Conservation (phyloP, 768 basidiomycete species). For the Amyloporia xantha region DNA sequence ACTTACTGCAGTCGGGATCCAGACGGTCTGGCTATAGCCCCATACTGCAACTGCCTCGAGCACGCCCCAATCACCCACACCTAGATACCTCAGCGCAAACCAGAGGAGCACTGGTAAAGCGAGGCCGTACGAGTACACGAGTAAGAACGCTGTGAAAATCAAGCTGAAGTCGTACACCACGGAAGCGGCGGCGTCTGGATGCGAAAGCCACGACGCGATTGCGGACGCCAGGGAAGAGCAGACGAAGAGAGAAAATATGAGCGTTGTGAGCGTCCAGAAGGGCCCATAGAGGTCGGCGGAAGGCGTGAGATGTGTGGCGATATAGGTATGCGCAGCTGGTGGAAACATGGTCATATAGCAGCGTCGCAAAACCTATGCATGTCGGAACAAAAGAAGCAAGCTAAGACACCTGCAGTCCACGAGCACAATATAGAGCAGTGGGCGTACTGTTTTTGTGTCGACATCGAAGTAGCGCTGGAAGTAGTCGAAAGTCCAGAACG, state of each 20-base stretch:
- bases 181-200: constrained; percentile 32
- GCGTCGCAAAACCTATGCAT: constrained; percentile 58
- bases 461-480: constrained; percentile 88
- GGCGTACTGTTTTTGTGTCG: constrained; percentile 62
- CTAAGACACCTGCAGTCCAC: not conserved
- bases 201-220: constrained; percentile 79
- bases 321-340: constrained; percentile 51
- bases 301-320: constrained; percentile 56
- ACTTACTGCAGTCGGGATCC: constrained; percentile 83
- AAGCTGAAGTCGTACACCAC: constrained; percentile 85
- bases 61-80: constrained; percentile 85
- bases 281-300: constrained; percentile 79
- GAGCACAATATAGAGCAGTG: constrained; percentile 3
- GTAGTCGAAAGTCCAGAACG: constrained; percentile 80
- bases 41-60: constrained; percentile 77
- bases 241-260: constrained; percentile 89
- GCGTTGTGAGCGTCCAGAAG: constrained; percentile 96
- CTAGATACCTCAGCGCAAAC: constrained; percentile 78
- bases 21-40: constrained; percentile 79
- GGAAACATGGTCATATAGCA: constrained; percentile 79
- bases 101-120: constrained; percentile 79
- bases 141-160: constrained; percentile 71
- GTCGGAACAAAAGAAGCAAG: constrained; percentile 8
- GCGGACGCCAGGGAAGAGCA: constrained; percentile 89
- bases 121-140: constrained; percentile 87